A percentile compares a stretch with the other conserved stretches of the same genome.
Conservation (phyloP, 805 yeast genomes). For the Huiozyma sinensis region DNA sequence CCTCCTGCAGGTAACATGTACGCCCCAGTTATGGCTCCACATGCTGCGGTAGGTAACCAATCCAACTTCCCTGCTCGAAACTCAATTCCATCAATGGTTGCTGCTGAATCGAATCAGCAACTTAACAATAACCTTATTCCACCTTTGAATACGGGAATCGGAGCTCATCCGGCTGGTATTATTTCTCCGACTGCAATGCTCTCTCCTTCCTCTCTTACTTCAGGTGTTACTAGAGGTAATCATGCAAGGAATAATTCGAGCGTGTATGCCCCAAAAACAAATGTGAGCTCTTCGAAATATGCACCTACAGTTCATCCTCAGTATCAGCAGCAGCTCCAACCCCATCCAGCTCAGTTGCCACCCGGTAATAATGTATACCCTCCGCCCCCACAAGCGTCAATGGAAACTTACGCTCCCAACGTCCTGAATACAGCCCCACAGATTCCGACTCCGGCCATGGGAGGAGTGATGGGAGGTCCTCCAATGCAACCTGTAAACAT, state of each 20-base stretch:
- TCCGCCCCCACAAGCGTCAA: not conserved
- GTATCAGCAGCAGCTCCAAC: conserved; percentile 3
- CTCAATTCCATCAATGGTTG: not conserved
- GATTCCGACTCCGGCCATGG: too few relatives aligned
- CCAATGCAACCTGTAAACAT: too few relatives aligned
- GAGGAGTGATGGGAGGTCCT: too few relatives aligned
- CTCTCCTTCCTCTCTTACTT: conserved; percentile 2
- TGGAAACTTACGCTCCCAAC: too few relatives aligned
- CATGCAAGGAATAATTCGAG: conserved; percentile 15
- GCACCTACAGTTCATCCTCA: conserved; percentile 31
- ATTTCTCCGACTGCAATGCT: conserved; percentile 3
- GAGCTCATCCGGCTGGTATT: not conserved
- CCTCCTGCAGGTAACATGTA: not conserved
- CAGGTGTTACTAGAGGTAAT: conserved; percentile 3
- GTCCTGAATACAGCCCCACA: too few relatives aligned
- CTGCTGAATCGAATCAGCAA: not conserved
- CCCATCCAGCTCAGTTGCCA: not conserved
- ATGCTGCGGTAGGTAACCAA: not conserved
- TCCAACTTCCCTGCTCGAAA: not conserved
- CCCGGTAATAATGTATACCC: not conserved
- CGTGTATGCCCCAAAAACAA: conserved; percentile 23
- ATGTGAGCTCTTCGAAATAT: conserved; percentile 27
- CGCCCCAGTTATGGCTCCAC: not conserved
- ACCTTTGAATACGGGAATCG: not conserved
- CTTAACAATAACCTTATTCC: not conserved